phyloP scores from a whole-genome alignment of 1,284 basidiomycete species.

The Termitomyces sp. region DNA sequence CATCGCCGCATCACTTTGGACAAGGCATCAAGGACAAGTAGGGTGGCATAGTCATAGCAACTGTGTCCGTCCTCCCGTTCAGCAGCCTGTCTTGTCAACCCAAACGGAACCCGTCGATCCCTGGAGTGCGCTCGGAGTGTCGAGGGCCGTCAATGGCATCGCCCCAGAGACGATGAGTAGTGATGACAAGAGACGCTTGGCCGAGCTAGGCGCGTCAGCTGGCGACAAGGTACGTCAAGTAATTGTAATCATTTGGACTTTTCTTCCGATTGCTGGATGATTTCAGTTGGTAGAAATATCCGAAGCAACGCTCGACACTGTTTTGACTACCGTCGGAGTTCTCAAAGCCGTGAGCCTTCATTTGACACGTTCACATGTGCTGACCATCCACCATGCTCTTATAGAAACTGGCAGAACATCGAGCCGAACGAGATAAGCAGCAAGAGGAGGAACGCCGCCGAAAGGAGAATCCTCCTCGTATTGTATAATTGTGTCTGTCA shows the following conservation, averaged over 20 bases:
- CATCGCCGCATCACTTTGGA: slow-evolving; percentile 44
- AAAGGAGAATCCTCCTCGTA: slow-evolving; percentile 20
- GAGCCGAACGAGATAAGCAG: slow-evolving; percentile 47
- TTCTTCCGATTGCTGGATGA: background rate
- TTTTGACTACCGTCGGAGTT: slow-evolving; percentile 49
- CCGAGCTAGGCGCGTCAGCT: slow-evolving; percentile 45
- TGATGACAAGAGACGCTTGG: slow-evolving; percentile 37
- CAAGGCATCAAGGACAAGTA: slow-evolving; percentile 28
- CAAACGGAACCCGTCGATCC: slow-evolving; percentile 10
- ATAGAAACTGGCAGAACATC: slow-evolving; percentile 60
- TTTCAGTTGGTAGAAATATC: slow-evolving; percentile 58
- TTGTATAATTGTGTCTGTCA: slow-evolving; percentile 20
- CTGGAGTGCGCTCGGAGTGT: slow-evolving; percentile 14
- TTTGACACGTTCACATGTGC: background rate
- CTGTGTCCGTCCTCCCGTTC: slow-evolving; percentile 28
- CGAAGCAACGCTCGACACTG: slow-evolving; percentile 61
- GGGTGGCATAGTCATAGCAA: slow-evolving; percentile 21
- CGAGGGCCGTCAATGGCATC: slow-evolving; percentile 20
- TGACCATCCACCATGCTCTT: slow-evolving; percentile 2
- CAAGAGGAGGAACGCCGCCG: slow-evolving; percentile 27
- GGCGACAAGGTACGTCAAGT: slow-evolving; percentile 41
- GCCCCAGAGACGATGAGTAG: slow-evolving; percentile 21
- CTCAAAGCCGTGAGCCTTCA: slow-evolving; percentile 50
- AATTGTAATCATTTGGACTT: background rate
- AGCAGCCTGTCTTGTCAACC: slow-evolving; percentile 17